Conservation (phyloP, 2,329 filamentous ascomycete genomes). For the Fulvia fulva region DNA sequence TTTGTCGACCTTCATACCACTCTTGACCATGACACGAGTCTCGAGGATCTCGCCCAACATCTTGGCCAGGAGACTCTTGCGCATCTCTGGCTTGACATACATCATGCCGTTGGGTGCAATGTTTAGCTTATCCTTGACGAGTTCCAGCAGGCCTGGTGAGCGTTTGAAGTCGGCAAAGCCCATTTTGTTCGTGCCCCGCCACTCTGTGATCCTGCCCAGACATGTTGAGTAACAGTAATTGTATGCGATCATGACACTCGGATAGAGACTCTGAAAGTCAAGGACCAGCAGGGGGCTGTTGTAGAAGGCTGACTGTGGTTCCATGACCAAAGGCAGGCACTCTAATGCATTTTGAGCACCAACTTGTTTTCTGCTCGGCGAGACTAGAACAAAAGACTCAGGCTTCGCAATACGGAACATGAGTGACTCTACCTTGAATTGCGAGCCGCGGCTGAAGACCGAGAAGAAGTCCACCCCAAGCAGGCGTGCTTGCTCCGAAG, state of each 20-base stretch:
- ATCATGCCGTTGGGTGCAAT: conserved; percentile 96
- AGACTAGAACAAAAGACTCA: conserved; percentile 87
- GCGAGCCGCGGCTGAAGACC: conserved; percentile 88
- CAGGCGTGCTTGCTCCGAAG: conserved; percentile 88
- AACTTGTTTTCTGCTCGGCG: conserved; percentile 86
- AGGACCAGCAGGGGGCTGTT: conserved; percentile 82
- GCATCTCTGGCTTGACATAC: conserved; percentile 79
- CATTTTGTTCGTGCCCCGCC: conserved; percentile 93
- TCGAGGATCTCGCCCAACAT: conserved; percentile 96
- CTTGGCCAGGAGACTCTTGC: conserved; percentile 87
- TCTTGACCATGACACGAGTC: conserved; percentile 96
- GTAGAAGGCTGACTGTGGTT: conserved; percentile 93
- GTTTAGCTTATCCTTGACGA: conserved; percentile 82
- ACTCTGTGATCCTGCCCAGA: conserved; percentile 76
- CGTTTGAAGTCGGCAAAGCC: conserved; percentile 85
- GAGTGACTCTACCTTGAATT: conserved; percentile 97
- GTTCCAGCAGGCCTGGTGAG: conserved; percentile 66
- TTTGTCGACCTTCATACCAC: conserved; percentile 90
- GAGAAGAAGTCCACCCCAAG: conserved; percentile 96
- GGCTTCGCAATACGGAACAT: conserved; percentile 99
- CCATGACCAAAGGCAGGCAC: conserved; percentile 93
- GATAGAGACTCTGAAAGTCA: conserved; percentile 94
- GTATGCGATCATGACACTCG: conserved; percentile 98
- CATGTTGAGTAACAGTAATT: conserved; percentile 99
- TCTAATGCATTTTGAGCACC: conserved; percentile 91